Evolutionary conservation across 306 rosid genomes (phyloP), one percentile per base, ranked within the genome.

Genomic region (Parietaria judaica): DNA sequence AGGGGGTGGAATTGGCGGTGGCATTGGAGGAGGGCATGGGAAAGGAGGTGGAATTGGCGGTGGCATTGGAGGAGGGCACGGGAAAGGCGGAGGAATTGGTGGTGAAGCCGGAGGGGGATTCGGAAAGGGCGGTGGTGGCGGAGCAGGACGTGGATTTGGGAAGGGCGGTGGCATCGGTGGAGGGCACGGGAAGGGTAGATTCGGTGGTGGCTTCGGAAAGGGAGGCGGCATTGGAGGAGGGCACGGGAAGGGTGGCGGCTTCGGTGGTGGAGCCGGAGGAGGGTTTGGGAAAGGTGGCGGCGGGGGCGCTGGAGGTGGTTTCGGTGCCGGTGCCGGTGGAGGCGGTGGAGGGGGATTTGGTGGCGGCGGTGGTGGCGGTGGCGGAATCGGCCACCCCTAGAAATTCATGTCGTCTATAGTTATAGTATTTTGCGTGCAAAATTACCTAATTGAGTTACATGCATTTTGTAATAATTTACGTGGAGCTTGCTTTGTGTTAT

Each of bases 351-450:
- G 45, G 0, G 87, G 83, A 0, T 10, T 11, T 0, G 84, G 82
- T 6, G 67, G 68, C 1, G 79, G 82, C 7, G 67, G 65, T 1
- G 79, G 86, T 6, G 70, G 51, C 0, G 84, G 83, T 6, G 81
- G 79, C 23, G 74, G 72, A 47, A 74, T 80, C 54, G 91, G 89
- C 66, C 80, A 63, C 75, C 91, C 70, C 59, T 89, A 67, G 78
- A 43, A 5, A 60, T 14, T 52, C 38, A 44, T 46, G 49, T 54
- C 73, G 16, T 6, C 10, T 31, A 38, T n/a, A 35, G 17, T 46
- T 46, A 23, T 23, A 23, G 51, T 46, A 14, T 11, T 60, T 57
- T 37, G 46, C 61, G 38, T 57, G 48, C 46, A 4, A 57, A 38
- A n/a, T 57, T n/a, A 6, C 7, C 3, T 16, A 56, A 11, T 56